These are phyloP conservation scores for Macrocybe gigantea DNA, from an alignment of 768 basidiomycete genomes.

Conservation along the genomic window DNA sequence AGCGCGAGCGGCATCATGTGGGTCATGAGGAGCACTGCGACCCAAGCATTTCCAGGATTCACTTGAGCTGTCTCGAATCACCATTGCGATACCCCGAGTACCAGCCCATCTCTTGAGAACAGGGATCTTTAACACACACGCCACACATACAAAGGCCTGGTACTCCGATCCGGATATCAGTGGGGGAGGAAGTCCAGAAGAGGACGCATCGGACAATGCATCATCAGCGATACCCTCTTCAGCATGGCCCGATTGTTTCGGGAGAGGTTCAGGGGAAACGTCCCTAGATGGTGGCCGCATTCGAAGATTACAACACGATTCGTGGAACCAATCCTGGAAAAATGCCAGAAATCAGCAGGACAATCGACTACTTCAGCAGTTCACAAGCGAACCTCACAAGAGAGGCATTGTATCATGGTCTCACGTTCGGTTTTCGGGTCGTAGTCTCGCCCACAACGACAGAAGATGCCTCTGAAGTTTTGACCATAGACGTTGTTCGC, in stretches of 20 bases:
- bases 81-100: slow-evolving; percentile 60
- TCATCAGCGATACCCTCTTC: slow-evolving; percentile 33
- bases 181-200: slow-evolving; percentile 60
- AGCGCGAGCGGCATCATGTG: slow-evolving; percentile 20
- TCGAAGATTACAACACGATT: slow-evolving; percentile 80
- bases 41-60: slow-evolving; percentile 52
- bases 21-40: slow-evolving; percentile 14
- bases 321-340: slow-evolving; percentile 85
- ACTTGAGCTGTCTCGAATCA: slow-evolving; percentile 43
- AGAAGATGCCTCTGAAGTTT: slow-evolving; percentile 70
- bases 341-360: slow-evolving; percentile 6
- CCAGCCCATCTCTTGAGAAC: slow-evolving; percentile 61
- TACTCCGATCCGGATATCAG: slow-evolving; percentile 66
- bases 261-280: slow-evolving; percentile 24
- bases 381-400: slow-evolving; percentile 64
- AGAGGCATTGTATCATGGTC: slow-evolving; percentile 85
- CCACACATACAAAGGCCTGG: slow-evolving; percentile 67
- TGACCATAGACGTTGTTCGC: slow-evolving; percentile 59
- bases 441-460: slow-evolving; percentile 68
- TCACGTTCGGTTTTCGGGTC: slow-evolving; percentile 69
- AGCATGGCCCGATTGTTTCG: slow-evolving; percentile 11
- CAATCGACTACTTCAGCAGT: background rate
- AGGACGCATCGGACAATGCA: slow-evolving; percentile 55
- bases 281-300: slow-evolving; percentile 51
- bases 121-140: slow-evolving; percentile 54